A percentile compares a stretch with the other conserved stretches of the same genome.
These are phyloP conservation scores for Kappamyces sp. DNA, from an alignment of 192 early-diverging fungal species.

Conservation along the genomic window DNA sequence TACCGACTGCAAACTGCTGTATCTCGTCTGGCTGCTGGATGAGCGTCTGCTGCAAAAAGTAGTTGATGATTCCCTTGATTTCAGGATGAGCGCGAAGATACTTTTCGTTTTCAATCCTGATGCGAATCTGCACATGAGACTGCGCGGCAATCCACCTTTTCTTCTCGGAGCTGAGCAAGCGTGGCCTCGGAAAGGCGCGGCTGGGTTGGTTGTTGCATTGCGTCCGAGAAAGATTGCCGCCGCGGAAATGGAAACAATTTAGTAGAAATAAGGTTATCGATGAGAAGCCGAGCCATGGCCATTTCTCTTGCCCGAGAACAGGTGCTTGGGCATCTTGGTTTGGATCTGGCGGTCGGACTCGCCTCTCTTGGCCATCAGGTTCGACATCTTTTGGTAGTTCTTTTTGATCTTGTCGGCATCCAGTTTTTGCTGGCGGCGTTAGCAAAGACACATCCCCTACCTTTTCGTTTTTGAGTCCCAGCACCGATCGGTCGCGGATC, in stretches of 20 bases:
- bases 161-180: conserved; percentile 1
- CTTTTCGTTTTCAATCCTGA: conserved; percentile 40
- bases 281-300: conserved; percentile 36
- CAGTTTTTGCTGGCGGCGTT: conserved; percentile 39
- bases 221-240: too few species aligned
- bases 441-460: conserved; percentile 10
- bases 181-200: not conserved
- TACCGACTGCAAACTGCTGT: conserved; percentile 18
- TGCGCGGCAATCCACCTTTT: conserved; percentile 2
- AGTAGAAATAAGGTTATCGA: conserved; percentile 24
- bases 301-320: conserved; percentile 85
- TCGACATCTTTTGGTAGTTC: conserved; percentile 65
- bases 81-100: conserved; percentile 48
- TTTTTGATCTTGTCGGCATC: conserved; percentile 74
- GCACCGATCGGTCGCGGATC: conserved; percentile 59
- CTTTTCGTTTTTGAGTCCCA: conserved; percentile 67
- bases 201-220: too few species aligned
- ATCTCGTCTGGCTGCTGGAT: conserved; percentile 31
- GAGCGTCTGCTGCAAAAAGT: conserved; percentile 33
- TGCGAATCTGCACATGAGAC: conserved; percentile 21
- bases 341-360: conserved; percentile 92
- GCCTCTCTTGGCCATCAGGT: conserved; percentile 73
- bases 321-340: conserved; percentile 95
- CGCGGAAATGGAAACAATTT: not conserved
- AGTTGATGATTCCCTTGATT: conserved; percentile 38